Base-by-base conservation (phyloP, 208 protist genomes). In the Trypanosoma cruzi region DNA sequence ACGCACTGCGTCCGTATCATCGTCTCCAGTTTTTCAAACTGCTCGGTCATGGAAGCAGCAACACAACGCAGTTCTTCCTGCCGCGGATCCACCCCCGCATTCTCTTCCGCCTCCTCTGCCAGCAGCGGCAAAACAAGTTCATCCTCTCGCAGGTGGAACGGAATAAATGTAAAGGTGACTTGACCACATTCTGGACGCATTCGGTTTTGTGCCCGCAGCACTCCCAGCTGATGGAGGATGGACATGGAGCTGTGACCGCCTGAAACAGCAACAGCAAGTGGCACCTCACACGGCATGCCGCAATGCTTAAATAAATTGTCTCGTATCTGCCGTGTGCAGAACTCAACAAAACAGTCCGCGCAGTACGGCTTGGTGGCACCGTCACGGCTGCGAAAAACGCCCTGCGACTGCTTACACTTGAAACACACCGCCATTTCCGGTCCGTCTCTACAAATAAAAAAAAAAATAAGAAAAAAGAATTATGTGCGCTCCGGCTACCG, bases 321-420 rank as follows among this genome's bases (percentile, higher is more conserved):
- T 0, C 86, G 82, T 28, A 88, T 67, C 1, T 60, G 77, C 0
- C 61, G 64, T 13, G 80, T 71, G 69, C 80, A 84, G 77, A 91
- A 96, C 37, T 68, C 56, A 40, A 77, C 73, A 60, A 94, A 94
- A 55, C 91, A 96, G 26, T 83, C 59, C 1, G 52, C 37, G 64
- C 91, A 96, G 80, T 96, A 96, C 20, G 82, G 67, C 65, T 86
- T 90, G 13, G 16, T 24, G 26, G 73, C 46, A 4, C 91, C 87
- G 64, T 94, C 91, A 31, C 89, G 86, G 53, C 88, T 91, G 54
- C 61, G 68, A 7, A 85, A 26, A n/a, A 68, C 62, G 31, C 82
- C 90, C 13, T 68, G 54, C 32, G 75, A 68, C 18, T 72, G 53
- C 48, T 77, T 78, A 68, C 90, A 96, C 68, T 94, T 94, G 71